Evolutionary conservation across 345 rosid genomes (phyloP).

Genomic region (Ceriops zippeliana): DNA sequence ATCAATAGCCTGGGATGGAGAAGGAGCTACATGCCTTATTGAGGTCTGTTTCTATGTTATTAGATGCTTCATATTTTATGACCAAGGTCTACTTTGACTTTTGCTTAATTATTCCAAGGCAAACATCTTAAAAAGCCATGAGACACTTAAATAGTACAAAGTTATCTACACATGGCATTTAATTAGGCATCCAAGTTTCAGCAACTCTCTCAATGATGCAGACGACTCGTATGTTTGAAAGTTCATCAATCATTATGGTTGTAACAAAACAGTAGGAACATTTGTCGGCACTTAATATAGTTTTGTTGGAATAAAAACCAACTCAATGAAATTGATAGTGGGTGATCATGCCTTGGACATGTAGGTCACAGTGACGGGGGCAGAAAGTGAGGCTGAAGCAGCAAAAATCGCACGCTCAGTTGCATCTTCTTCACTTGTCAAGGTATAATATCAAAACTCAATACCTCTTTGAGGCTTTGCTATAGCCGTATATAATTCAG

Average conservation of each 20-base stretch:
- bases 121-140: too few species aligned
- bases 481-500: conserved; percentile 16
- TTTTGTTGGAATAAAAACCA: not conserved
- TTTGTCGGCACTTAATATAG: not conserved
- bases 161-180: not conserved
- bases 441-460: conserved; percentile 41
- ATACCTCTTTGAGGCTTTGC: conserved; percentile 17
- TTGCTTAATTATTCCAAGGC: too few species aligned
- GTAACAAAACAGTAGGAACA: not conserved
- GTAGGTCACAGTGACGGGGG: conserved; percentile 68
- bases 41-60: conserved; percentile 48
- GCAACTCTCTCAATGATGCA: not conserved
- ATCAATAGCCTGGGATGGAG: conserved; percentile 99
- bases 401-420: conserved; percentile 89
- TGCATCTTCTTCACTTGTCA: conserved; percentile 92
- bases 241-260: not conserved
- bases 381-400: conserved; percentile 68
- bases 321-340: not conserved
- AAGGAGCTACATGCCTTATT: conserved; percentile 93
- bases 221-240: not conserved
- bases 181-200: not conserved
- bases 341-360: not conserved
- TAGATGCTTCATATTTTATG: conserved; percentile 5
- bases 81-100: not conserved
- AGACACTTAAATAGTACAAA: not conserved